Percentiles rank a stretch among this genome's conserved stretches.
Evolutionary conservation across 1,139 yeast genomes (phyloP).

Genomic region (Geotrichum bryndzae): DNA sequence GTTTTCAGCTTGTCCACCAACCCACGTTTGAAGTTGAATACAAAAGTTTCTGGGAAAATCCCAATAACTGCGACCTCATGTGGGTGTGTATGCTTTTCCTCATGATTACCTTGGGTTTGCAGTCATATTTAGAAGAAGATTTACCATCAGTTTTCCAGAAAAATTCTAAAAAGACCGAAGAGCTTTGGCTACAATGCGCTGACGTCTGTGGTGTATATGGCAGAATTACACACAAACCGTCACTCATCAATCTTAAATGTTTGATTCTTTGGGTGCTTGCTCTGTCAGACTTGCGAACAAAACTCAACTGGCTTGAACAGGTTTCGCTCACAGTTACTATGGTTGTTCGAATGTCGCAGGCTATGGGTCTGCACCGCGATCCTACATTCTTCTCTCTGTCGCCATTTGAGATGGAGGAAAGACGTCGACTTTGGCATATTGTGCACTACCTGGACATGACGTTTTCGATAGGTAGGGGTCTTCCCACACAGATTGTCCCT

Average conservation of each 20-base stretch:
- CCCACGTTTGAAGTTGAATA: constrained; percentile 29
- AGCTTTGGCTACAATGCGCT: constrained; percentile 29
- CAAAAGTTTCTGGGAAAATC: constrained; percentile 30
- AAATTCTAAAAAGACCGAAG: constrained; percentile 25
- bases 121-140: constrained; percentile 25
- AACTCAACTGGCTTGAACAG: constrained; percentile 27
- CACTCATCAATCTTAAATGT: constrained; percentile 30
- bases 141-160: constrained; percentile 20
- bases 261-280: constrained; percentile 31
- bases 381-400: constrained; percentile 33
- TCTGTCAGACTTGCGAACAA: constrained; percentile 23
- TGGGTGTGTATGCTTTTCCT: constrained; percentile 32
- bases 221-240: constrained; percentile 30
- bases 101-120: constrained; percentile 29
- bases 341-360: constrained; percentile 29
- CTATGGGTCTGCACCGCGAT: constrained; percentile 36
- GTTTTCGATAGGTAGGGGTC: constrained; percentile 31
- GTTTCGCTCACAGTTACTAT: constrained; percentile 31
- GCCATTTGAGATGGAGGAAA: constrained; percentile 31
- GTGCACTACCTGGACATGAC: constrained; percentile 27
- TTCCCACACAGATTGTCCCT: constrained; percentile 29
- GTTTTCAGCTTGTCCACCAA: constrained; percentile 29
- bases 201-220: constrained; percentile 31
- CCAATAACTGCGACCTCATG: constrained; percentile 29
- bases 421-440: constrained; percentile 33